Evolutionary conservation across 140 eudicot species (phyloP).

Genomic region (Cichorium intybus): DNA sequence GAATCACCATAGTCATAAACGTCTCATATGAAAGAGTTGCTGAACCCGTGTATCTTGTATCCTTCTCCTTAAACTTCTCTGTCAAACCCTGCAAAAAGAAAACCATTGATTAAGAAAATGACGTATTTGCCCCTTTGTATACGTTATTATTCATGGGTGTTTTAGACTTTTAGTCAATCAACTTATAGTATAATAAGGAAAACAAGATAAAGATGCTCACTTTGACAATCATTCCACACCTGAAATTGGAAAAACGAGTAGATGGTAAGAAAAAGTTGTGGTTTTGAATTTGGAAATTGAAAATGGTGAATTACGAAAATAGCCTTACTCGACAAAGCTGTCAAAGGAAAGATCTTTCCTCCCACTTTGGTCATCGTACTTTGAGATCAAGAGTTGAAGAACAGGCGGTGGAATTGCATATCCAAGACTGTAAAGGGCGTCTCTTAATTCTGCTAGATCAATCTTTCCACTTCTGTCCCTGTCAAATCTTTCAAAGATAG

Average conservation of each 20-base stretch:
- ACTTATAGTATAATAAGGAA: not conserved
- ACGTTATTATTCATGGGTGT: not conserved
- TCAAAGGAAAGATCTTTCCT: constrained; percentile 64
- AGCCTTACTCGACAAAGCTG: constrained; percentile 80
- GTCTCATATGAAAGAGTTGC: constrained; percentile 71
- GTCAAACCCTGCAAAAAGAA: constrained; percentile 65
- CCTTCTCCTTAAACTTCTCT: constrained; percentile 92
- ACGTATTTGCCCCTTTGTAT: constrained; percentile 3
- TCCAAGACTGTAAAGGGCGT: constrained; percentile 77
- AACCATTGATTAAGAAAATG: not conserved
- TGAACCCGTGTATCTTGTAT: constrained; percentile 66
- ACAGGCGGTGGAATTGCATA: constrained; percentile 84
- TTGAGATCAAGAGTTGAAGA: constrained; percentile 63
- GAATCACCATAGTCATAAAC: constrained; percentile 83
- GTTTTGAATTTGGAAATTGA: not conserved
- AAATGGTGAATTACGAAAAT: not conserved
- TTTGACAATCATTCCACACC: constrained; percentile 94
- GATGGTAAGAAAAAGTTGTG: constrained; percentile 1
- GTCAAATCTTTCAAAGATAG: constrained; percentile 85
- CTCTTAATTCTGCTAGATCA: constrained; percentile 66
- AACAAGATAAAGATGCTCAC: constrained; percentile 29
- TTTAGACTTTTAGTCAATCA: not conserved
- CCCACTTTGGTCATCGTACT: constrained; percentile 66
- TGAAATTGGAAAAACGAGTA: constrained; percentile 29
- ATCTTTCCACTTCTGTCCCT: constrained; percentile 88